A percentile compares a stretch with the other conserved stretches of the same genome.
These are phyloP conservation scores for Hanseniaspora jakobsenii DNA, from an alignment of 805 yeast genomes.

Conservation along the genomic window DNA sequence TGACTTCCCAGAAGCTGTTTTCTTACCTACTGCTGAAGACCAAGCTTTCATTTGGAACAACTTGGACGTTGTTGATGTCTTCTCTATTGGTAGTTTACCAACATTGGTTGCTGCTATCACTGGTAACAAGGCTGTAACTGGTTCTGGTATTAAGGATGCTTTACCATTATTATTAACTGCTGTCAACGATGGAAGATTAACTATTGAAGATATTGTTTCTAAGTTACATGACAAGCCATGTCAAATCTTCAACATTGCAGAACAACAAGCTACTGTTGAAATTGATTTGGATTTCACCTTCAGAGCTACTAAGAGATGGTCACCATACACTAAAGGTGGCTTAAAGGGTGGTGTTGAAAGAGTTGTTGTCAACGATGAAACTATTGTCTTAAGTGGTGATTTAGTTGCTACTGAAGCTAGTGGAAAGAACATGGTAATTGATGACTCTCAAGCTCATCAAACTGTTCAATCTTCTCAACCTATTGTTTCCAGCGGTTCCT, in stretches of 20 bases:
- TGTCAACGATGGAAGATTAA: conserved; percentile 57
- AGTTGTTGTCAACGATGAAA: conserved; percentile 64
- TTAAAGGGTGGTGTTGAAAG: conserved; percentile 80
- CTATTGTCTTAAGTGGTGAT: conserved; percentile 76
- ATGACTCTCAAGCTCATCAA: too few relatives aligned
- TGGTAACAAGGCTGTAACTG: conserved; percentile 51
- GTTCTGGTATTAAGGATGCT: conserved; percentile 68
- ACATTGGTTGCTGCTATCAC: conserved; percentile 54
- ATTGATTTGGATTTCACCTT: conserved; percentile 54
- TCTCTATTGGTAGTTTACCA: conserved; percentile 75
- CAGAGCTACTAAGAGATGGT: conserved; percentile 41
- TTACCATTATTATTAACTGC: conserved; percentile 74
- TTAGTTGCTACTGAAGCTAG: conserved; percentile 46
- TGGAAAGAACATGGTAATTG: conserved; percentile 34
- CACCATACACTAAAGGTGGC: conserved; percentile 42
- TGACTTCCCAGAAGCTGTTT: conserved; percentile 55
- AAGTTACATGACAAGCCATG: conserved; percentile 75
- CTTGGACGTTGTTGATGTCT: conserved; percentile 64
- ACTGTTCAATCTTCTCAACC: conserved; percentile 36
- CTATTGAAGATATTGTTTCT: conserved; percentile 56
- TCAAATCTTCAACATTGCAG: conserved; percentile 69
- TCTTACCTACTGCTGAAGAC: conserved; percentile 71
- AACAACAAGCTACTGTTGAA: conserved; percentile 68
- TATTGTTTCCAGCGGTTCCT: conserved; percentile 27
- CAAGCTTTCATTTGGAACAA: conserved; percentile 73